These are phyloP conservation scores for Plasmodium cynomolgi DNA, from an alignment of 169 alveolate species.

Conservation along the genomic window DNA sequence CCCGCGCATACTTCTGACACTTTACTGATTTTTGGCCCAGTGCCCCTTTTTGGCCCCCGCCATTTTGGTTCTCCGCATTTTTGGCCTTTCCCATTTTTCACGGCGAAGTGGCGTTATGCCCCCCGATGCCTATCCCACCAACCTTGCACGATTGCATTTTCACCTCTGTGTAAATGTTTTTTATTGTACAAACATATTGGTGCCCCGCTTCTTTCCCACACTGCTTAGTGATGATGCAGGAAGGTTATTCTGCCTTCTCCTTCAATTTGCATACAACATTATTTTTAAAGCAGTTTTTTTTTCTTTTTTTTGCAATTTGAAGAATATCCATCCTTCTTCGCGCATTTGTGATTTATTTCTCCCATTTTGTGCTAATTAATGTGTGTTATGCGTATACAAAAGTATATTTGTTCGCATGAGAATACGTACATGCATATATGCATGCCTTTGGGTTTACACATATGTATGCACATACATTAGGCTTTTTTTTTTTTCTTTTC, in stretches of 20 bases:
- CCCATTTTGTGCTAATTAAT: background rate
- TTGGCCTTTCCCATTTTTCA: background rate
- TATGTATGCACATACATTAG: background rate
- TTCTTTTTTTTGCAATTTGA: slow-evolving; percentile 5
- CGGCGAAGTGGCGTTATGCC: background rate
- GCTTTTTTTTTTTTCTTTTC: background rate
- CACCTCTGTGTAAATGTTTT: background rate
- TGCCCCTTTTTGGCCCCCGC: background rate
- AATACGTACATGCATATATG: background rate
- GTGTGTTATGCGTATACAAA: background rate
- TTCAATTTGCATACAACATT: background rate
- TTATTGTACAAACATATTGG: background rate
- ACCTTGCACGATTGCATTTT: background rate
- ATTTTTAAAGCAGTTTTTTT: background rate
- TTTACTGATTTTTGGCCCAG: background rate
- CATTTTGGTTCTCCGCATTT: background rate
- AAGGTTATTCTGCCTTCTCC: background rate
- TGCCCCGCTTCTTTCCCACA: background rate
- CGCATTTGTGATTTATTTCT: background rate
- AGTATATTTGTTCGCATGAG: background rate
- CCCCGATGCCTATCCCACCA: background rate
- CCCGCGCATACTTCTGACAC: background rate
- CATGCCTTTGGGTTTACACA: background rate
- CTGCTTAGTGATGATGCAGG: background rate
- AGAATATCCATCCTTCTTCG: background rate